These are phyloP conservation scores for Penicillium expansum DNA, from an alignment of 2,329 filamentous ascomycete genomes.

Conservation along the genomic window DNA sequence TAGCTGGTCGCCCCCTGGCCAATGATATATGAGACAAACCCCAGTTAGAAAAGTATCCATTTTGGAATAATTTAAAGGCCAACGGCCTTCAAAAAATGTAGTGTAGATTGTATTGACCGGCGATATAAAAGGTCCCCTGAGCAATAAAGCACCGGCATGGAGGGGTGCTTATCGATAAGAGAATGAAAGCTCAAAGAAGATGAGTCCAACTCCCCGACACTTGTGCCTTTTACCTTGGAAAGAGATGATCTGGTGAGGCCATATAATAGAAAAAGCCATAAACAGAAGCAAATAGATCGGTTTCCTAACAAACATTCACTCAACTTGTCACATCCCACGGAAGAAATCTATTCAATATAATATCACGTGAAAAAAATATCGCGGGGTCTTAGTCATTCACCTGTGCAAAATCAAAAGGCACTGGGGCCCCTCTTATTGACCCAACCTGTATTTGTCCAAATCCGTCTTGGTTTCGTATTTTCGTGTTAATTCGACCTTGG, in stretches of 20 bases:
- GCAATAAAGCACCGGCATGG: neutral
- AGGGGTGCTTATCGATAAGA: slow-evolving; percentile 14
- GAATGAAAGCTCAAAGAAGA: slow-evolving; percentile 3
- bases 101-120: slow-evolving; percentile 6
- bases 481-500: slow-evolving; percentile 23
- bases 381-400: slow-evolving; percentile 25
- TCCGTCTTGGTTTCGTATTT: slow-evolving; percentile 21
- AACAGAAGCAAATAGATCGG: neutral
- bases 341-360: neutral
- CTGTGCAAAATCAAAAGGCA: slow-evolving; percentile 24
- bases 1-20: slow-evolving; percentile 16
- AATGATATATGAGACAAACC: slow-evolving; percentile 39
- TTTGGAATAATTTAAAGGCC: slow-evolving; percentile 24
- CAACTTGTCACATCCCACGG: neutral
- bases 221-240: neutral
- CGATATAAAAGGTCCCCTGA: slow-evolving; percentile 2
- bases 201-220: neutral
- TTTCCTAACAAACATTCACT: neutral
- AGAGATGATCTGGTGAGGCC: neutral
- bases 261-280: neutral
- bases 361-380: slow-evolving; percentile 20
- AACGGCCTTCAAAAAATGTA: neutral
- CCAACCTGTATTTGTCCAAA: slow-evolving; percentile 17
- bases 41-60: slow-evolving; percentile 72
- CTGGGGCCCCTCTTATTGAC: slow-evolving; percentile 20